Evolutionary conservation across 1,284 basidiomycete genomes (phyloP).

Genomic region (Sporisorium reilianum): DNA sequence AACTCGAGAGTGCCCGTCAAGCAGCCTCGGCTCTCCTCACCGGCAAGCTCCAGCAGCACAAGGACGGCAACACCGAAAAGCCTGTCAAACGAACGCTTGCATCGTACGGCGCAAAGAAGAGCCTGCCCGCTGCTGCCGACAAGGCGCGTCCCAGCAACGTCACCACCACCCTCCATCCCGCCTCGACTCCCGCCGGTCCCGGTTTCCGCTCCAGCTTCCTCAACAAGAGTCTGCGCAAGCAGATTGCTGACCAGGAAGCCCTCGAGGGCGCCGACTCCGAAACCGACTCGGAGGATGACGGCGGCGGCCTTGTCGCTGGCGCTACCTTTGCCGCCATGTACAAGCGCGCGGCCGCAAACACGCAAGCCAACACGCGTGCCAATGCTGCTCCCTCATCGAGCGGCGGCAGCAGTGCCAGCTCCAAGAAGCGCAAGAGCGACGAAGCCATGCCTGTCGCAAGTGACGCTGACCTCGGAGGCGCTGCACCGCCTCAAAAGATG

Average conservation of each 20-base stretch:
- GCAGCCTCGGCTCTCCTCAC: constrained; percentile 32
- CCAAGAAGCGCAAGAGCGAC: constrained; percentile 53
- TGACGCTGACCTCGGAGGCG: constrained; percentile 15
- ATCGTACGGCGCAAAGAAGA: constrained; percentile 53
- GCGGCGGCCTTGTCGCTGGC: constrained; percentile 30
- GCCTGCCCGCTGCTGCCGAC: constrained; percentile 38
- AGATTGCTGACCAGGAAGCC: constrained; percentile 52
- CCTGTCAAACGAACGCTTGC: constrained; percentile 48
- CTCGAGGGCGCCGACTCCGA: constrained; percentile 33
- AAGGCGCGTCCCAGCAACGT: constrained; percentile 23
- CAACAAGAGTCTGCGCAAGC: constrained; percentile 64
- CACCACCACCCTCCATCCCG: constrained; percentile 36
- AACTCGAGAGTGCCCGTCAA: constrained; percentile 38
- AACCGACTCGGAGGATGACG: constrained; percentile 41
- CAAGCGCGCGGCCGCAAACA: constrained; percentile 33
- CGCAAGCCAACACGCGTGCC: constrained; percentile 48
- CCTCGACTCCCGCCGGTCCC: constrained; percentile 49
- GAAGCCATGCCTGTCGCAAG: constrained; percentile 21
- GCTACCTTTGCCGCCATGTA: constrained; percentile 32
- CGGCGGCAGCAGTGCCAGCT: constrained; percentile 6
- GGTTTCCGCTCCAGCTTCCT: constrained; percentile 61
- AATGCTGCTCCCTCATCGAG: constrained; percentile 18
- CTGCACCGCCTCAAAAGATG: constrained; percentile 36
- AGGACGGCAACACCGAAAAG: constrained; percentile 34
- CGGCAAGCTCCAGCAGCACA: constrained; percentile 33